phyloP scores from a whole-genome alignment of 306 rosid species.

The Begonia masoniana region DNA sequence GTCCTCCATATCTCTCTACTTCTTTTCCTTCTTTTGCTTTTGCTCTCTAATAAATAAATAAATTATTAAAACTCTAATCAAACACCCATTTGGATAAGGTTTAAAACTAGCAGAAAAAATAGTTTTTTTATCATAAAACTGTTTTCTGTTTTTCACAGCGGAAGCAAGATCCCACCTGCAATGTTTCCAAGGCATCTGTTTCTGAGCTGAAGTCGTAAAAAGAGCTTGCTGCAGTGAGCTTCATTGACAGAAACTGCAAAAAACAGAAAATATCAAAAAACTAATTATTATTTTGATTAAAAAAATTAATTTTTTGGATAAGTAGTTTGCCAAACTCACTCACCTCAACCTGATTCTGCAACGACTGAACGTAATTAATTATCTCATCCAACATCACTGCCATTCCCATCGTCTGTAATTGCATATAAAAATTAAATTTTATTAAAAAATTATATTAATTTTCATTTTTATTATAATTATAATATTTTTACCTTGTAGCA shows the following conservation, averaged over 20 bases:
- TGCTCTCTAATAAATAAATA: conserved; percentile 34
- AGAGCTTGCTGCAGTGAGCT: conserved; percentile 77
- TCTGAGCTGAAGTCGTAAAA: conserved; percentile 81
- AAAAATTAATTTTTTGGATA: neutral
- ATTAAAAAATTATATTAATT: neutral
- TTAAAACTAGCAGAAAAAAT: no score
- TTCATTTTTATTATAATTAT: neutral
- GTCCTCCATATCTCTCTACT: conserved; percentile 41
- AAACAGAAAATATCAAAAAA: neutral
- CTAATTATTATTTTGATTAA: neutral
- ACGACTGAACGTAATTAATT: conserved; percentile 91
- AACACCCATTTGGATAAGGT: neutral
- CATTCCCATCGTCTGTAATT: conserved; percentile 86
- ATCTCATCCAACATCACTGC: conserved; percentile 98
- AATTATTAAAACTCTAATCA: neutral
- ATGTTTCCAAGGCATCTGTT: conserved; percentile 49
- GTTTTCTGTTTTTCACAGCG: no score
- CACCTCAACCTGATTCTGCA: conserved; percentile 97
- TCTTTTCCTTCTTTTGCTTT: conserved; percentile 57
- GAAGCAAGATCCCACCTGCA: conserved; percentile 37
- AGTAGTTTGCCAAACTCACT: conserved; percentile 15
- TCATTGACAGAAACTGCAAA: conserved; percentile 88
- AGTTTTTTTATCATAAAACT: no score
- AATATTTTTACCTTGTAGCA: conserved; percentile 62
- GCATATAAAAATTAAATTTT: neutral